Evolutionary conservation across 2,329 filamentous ascomycete species (phyloP), one percentile per base, ranked within the genome.

Genomic region (Phaeosphaeriaceae sp.): DNA sequence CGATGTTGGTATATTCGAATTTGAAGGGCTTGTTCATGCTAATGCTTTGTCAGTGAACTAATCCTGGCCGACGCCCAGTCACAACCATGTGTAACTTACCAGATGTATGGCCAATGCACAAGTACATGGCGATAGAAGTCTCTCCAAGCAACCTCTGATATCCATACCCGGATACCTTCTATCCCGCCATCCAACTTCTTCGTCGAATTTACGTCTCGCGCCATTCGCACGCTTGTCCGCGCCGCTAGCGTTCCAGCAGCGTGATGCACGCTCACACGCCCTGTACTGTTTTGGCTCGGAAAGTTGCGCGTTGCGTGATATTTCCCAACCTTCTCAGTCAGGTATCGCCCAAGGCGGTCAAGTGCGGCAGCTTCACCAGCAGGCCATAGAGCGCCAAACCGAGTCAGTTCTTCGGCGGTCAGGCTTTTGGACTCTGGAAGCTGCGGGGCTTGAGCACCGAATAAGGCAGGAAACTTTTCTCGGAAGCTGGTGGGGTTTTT

Each of bases 51-150:
- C 46, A 67, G 58, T 18, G 13, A 13, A 16, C 5, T 9, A 15
- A 17, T 17, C 12, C n/a, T n/a, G n/a, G n/a, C n/a, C n/a, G n/a
- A n/a, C n/a, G n/a, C n/a, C n/a, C n/a, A n/a, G n/a, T n/a, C n/a
- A n/a, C n/a, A n/a, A n/a, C n/a, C n/a, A n/a, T n/a, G n/a, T n/a
- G n/a, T n/a, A n/a, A n/a, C 80, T 66, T 73, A 86, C 85, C 87
- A 90, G 6, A 92, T 79, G 62, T 92, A 92, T 0, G 92, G 92
- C 90, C 90, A 96, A 52, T 92, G 78, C 0, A 87, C 89, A 4
- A 96, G 75, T 3, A 96, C 89, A 68, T 81, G 79, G 1, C 78
- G 64, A 61, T 81, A 81, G 36, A 81, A 77, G 48, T 82, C 79
- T 1, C 79, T 70, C 68, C 80, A 81, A 2, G 79, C 77, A n/a